phyloP scores from a whole-genome alignment of 2,329 filamentous ascomycete genomes.

The Tolypocladium capitatum region DNA sequence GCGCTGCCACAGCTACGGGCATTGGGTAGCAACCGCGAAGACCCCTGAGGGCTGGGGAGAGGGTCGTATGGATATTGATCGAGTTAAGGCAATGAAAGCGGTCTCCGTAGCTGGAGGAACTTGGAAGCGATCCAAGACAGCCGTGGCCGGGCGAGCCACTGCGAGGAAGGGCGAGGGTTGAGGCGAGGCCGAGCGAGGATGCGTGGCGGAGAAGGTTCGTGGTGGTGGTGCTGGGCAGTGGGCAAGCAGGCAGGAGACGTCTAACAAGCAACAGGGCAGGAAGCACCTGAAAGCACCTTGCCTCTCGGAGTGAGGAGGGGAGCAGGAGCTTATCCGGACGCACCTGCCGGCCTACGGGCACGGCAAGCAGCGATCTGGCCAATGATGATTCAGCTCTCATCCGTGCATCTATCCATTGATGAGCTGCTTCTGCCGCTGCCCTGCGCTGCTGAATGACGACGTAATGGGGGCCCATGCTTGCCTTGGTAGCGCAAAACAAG shows the following conservation, averaged over 20 bases:
- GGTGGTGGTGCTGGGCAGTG: neutral
- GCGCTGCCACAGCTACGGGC: neutral
- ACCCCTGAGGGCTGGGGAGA: neutral
- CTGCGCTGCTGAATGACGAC: conserved; percentile 6
- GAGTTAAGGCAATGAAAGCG: neutral
- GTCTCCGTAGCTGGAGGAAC: neutral
- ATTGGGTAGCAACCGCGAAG: neutral
- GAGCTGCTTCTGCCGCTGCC: neutral
- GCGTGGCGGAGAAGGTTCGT: neutral
- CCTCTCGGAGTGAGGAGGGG: neutral
- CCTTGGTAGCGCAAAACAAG: neutral
- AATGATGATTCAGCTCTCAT: neutral
- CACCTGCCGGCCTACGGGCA: neutral
- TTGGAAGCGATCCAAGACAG: neutral
- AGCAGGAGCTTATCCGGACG: neutral
- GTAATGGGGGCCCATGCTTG: conserved; percentile 1
- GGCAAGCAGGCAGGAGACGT: neutral
- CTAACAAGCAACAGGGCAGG: neutral
- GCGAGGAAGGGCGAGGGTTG: neutral
- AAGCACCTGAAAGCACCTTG: neutral
- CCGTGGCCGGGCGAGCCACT: conserved; percentile 1
- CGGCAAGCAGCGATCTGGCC: neutral
- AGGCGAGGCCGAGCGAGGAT: neutral
- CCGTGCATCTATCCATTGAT: neutral
- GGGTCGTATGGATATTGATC: neutral